Evolutionary conservation across 345 rosid species (phyloP), one percentile per base, ranked within the genome.

Genomic region (Hevea brasiliensis): DNA sequence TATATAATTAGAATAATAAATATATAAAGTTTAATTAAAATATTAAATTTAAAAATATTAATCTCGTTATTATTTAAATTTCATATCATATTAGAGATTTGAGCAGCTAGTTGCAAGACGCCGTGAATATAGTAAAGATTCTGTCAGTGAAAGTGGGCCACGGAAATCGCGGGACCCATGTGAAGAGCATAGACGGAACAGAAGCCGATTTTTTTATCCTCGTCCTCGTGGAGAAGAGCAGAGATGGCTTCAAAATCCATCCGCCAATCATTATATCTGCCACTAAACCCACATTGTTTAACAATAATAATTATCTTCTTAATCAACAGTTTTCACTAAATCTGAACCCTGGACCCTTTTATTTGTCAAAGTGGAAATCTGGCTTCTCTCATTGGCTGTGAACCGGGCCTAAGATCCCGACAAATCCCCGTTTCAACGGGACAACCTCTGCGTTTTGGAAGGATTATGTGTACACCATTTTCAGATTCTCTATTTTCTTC

Each of bases 111-210:
- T n/a, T n/a, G n/a, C n/a, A n/a, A n/a, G n/a, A n/a, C n/a, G n/a
- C n/a, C n/a, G 8, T 1, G 12, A 21, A 37, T 29, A 21, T 11
- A 24, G 23, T 20, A 26, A 6, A 32, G 14, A n/a, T 37, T 0
- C 37, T 4, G 37, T 21, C 11, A 1, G 26, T 20, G 40, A 68
- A 50, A 50, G 37, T 32, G 37, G 37, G 37, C 37, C 37, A 32
- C 37, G 41, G 10, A 73, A 68, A 68, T 6, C 12, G 63, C 13
- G 67, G 89, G 89, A 20, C 75, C 85, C 81, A 74, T 69, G 72
- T 74, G 89, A 78, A 76, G 72, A 84, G 81, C 79, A 77, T 71
- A 64, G 79, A 71, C 78, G 87, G 84, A 84, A 85, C 92, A 84
- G 64, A 68, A 56, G 74, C 85, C 86, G 69, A 80, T 72, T 48